Evolutionary conservation across 257 asterid genomes (phyloP).

Genomic region (Primulina tabacum): DNA sequence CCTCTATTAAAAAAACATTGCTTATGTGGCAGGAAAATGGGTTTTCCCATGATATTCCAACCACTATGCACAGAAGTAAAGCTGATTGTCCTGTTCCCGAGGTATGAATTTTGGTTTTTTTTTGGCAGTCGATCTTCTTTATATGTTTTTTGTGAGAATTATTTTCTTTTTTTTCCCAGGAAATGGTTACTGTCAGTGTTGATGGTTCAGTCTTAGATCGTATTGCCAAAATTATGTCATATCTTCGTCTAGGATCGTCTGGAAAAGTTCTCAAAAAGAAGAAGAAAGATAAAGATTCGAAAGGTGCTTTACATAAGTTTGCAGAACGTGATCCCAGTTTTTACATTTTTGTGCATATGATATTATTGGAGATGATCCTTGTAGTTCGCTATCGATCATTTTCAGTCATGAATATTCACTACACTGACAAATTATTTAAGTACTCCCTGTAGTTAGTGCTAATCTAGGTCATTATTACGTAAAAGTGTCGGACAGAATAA

Average conservation of each 20-base stretch:
- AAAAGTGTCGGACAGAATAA: slow-evolving; percentile 1
- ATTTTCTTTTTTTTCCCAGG: slow-evolving; percentile 46
- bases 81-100: slow-evolving; percentile 99
- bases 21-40: slow-evolving; percentile 66
- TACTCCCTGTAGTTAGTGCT: slow-evolving; percentile 3
- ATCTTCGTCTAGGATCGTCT: slow-evolving; percentile 99
- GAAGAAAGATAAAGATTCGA: slow-evolving; percentile 85
- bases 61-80: slow-evolving; percentile 94
- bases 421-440: slow-evolving; percentile 8
- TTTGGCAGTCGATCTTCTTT: not conserved
- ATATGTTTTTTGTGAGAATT: slow-evolving; percentile 15
- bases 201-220: slow-evolving; percentile 97
- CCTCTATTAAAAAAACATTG: slow-evolving; percentile 5
- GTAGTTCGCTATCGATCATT: slow-evolving; percentile 11
- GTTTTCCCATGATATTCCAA: slow-evolving; percentile 88
- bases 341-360: slow-evolving; percentile 7
- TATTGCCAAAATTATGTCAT: slow-evolving; percentile 92
- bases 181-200: slow-evolving; percentile 94
- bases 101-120: slow-evolving; percentile 38
- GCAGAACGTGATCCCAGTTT: slow-evolving; percentile 11
- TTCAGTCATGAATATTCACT: slow-evolving; percentile 15
- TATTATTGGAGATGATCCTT: slow-evolving; percentile 11
- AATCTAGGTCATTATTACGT: slow-evolving; percentile 15
- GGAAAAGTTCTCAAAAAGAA: slow-evolving; percentile 98
- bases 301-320: slow-evolving; percentile 46